phyloP scores from a whole-genome alignment of 2,329 filamentous ascomycete species.

The Fonsecaea erecta region DNA sequence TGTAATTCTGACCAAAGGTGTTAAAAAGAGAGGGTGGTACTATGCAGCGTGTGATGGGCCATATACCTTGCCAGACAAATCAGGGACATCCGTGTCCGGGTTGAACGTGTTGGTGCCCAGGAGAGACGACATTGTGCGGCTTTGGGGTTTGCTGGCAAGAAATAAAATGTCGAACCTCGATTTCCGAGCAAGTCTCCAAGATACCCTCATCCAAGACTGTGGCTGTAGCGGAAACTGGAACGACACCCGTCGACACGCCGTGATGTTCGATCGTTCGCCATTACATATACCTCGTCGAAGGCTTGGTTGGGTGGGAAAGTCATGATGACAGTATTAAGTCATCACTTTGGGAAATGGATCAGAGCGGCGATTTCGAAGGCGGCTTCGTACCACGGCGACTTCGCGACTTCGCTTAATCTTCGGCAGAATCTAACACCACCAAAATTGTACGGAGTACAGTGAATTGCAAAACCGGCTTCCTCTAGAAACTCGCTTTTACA shows the following conservation, averaged over 20 bases:
- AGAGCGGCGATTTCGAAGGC: too few species aligned
- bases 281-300: background rate
- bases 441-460: too few species aligned
- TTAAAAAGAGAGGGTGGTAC: background rate
- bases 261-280: background rate
- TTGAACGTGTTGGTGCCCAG: constrained; percentile 38
- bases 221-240: background rate
- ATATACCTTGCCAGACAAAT: constrained; percentile 46
- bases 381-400: too few species aligned
- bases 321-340: constrained; percentile 1
- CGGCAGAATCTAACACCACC: too few species aligned
- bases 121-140: constrained; percentile 8
- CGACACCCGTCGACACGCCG: background rate
- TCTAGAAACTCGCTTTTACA: too few species aligned
- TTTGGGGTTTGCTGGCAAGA: background rate
- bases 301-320: background rate
- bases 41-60: too few species aligned
- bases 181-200: background rate
- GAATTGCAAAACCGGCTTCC: too few species aligned
- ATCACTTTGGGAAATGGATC: background rate
- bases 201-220: background rate
- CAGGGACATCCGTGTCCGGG: constrained; percentile 46
- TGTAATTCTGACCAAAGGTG: constrained; percentile 44
- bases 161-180: background rate
- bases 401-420: too few species aligned